phyloP scores from a whole-genome alignment of 805 yeast genomes.

The Hermanozyma aechmeae region DNA sequence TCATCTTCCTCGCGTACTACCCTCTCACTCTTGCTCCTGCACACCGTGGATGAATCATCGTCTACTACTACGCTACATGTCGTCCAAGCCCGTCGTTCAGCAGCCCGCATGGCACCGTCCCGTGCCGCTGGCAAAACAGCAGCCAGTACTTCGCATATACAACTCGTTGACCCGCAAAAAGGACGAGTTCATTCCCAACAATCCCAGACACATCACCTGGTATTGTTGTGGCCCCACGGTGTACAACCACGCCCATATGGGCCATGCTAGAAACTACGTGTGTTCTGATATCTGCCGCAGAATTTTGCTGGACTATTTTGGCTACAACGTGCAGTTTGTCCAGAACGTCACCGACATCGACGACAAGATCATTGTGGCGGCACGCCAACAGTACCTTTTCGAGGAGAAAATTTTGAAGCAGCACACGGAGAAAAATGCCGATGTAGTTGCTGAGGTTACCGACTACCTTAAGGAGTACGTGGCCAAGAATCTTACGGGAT shows the following conservation, averaged over 20 bases:
- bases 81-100: conserved; percentile 19
- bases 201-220: conserved; percentile 71
- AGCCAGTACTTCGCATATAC: conserved; percentile 48
- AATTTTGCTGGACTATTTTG: conserved; percentile 81
- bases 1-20: not conserved
- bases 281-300: conserved; percentile 90
- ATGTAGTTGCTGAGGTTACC: conserved; percentile 29
- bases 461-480: conserved; percentile 43
- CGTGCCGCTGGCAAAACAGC: conserved; percentile 6
- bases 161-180: conserved; percentile 80
- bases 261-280: conserved; percentile 96
- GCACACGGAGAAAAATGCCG: conserved; percentile 18
- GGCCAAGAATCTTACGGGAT: conserved; percentile 44
- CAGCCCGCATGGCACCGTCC: conserved; percentile 31
- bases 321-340: conserved; percentile 77
- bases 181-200: conserved; percentile 65
- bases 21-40: conserved; percentile 8
- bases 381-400: conserved; percentile 80
- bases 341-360: conserved; percentile 99
- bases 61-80: conserved; percentile 6
- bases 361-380: conserved; percentile 91
- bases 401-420: conserved; percentile 39
- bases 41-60: not conserved
- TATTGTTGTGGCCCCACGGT: conserved; percentile 99
- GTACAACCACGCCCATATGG: conserved; percentile 94